Conservation (phyloP, 2,329 filamentous ascomycete genomes). For the Tolypocladium pustulatum region DNA sequence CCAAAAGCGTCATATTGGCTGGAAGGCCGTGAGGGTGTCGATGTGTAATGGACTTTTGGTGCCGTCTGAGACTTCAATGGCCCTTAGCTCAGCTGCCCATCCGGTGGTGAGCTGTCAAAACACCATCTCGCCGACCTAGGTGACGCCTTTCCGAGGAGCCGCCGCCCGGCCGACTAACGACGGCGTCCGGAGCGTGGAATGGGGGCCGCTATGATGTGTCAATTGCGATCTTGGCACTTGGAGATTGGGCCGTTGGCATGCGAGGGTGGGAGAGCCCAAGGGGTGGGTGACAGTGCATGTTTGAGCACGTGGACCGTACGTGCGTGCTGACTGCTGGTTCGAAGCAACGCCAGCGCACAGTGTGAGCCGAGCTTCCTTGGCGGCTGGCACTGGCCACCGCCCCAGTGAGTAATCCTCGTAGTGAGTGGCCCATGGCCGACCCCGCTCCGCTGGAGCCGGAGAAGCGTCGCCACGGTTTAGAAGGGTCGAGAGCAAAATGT, state of each 20-base stretch:
- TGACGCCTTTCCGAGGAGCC: background rate
- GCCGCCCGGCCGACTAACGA: background rate
- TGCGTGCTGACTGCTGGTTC: too few species aligned
- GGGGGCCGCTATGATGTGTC: background rate
- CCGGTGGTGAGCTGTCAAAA: background rate
- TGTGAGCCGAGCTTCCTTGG: background rate
- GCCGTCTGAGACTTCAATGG: too few species aligned
- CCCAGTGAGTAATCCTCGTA: background rate
- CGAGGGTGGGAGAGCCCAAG: background rate
- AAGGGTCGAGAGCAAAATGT: background rate
- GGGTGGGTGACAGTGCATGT: background rate
- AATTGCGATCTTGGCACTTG: background rate
- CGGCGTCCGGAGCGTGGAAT: background rate
- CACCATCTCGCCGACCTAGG: background rate
- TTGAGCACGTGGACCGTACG: background rate
- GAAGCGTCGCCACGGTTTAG: background rate
- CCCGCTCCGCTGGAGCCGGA: background rate
- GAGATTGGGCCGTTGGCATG: background rate
- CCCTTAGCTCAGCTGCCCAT: background rate
- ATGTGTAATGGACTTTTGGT: too few species aligned
- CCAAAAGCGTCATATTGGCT: background rate
- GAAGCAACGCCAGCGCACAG: too few species aligned
- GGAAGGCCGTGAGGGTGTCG: too few species aligned
- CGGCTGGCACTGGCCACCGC: background rate
- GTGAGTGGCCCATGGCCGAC: background rate